Base-by-base conservation (phyloP, 2,329 filamentous ascomycete species). In the Colletotrichum musicola region DNA sequence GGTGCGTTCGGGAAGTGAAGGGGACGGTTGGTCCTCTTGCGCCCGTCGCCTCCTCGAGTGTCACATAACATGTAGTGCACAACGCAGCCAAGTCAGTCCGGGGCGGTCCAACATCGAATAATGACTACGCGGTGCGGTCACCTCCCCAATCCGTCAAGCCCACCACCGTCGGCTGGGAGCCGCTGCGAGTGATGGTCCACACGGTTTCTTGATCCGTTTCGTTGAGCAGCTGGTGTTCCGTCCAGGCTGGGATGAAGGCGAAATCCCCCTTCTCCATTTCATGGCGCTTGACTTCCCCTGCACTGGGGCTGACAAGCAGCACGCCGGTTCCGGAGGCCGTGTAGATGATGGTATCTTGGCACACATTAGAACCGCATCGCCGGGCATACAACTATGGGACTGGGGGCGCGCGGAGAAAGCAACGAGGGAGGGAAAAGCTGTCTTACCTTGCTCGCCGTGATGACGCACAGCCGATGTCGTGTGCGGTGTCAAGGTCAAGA, bases 171-270 rank as follows among this genome's bases (percentile, higher is more conserved):
- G 90, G 90, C 63, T 83, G 82, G 2, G 85, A 76, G 0, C 90
- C 91, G 71, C 86, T 89, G 22, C 90, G 84, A 5, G 89, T 88
- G 51, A 93, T 85, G 12, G 92, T 85, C 88, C 90, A 92, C 44
- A 89, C 85, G 2, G 91, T 80, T 54, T 91, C 88, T 57, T 74
- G 77, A 50, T 89, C 87, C 1, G 85, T 85, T 44, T 92, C 86
- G 73, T 93, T 93, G 20, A 90, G 81, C 62, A 90, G 85, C 76
- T 93, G 90, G 78, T 93, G 90, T 76, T 93, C 90, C 0, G 88
- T 88, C 83, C 86, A 92, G 0, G 90, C 87, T 0, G 91, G 91
- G 13, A 93, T 86, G 62, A 92, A 84, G 3, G 90, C 90, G 77
- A 92, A 93, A 76, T 93, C 91, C 0, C 92, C 91, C 0, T 88